A percentile compares a stretch with the other conserved stretches of the same genome.
Evolutionary conservation across 768 basidiomycete genomes (phyloP).

Genomic region (Chalciporus sphaerocephalus): DNA sequence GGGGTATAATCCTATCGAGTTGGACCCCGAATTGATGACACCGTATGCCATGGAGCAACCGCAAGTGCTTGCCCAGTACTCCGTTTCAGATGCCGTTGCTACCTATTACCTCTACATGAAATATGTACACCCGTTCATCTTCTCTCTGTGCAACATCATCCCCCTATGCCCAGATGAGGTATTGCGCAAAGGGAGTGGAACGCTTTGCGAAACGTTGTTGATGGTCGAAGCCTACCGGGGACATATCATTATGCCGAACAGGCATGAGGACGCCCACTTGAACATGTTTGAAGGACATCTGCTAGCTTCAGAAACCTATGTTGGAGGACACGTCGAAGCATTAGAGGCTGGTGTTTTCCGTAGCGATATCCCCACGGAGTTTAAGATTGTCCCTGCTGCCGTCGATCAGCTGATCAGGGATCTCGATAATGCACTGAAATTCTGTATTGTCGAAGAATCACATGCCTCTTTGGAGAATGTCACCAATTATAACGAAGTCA

Average conservation of each 20-base stretch:
- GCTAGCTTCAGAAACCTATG: conserved; percentile 96
- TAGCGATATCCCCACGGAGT: conserved; percentile 90
- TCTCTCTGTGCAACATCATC: conserved; percentile 98
- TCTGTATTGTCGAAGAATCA: conserved; percentile 84
- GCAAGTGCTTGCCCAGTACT: conserved; percentile 91
- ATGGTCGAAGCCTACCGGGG: conserved; percentile 98
- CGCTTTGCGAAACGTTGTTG: conserved; percentile 92
- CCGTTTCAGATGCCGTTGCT: conserved; percentile 99
- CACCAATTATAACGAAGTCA: conserved; percentile 95
- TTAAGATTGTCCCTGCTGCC: conserved; percentile 88
- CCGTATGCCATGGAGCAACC: conserved; percentile 97
- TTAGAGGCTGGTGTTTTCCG: conserved; percentile 97
- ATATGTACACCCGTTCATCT: conserved; percentile 99
- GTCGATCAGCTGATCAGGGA: conserved; percentile 91
- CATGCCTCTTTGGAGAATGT: conserved; percentile 74
- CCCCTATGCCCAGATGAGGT: conserved; percentile 96
- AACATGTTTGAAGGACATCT: conserved; percentile 95
- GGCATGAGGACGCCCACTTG: conserved; percentile 89
- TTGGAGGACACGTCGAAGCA: conserved; percentile 98
- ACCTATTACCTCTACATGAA: conserved; percentile 99
- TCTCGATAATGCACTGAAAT: conserved; percentile 85
- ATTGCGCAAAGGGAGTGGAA: conserved; percentile 91
- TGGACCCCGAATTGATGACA: conserved; percentile 99
- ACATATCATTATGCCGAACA: conserved; percentile 95
- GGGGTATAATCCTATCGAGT: conserved; percentile 93